phyloP scores from a whole-genome alignment of 1,139 yeast species.

The Magnusiomyces suaveolens region DNA sequence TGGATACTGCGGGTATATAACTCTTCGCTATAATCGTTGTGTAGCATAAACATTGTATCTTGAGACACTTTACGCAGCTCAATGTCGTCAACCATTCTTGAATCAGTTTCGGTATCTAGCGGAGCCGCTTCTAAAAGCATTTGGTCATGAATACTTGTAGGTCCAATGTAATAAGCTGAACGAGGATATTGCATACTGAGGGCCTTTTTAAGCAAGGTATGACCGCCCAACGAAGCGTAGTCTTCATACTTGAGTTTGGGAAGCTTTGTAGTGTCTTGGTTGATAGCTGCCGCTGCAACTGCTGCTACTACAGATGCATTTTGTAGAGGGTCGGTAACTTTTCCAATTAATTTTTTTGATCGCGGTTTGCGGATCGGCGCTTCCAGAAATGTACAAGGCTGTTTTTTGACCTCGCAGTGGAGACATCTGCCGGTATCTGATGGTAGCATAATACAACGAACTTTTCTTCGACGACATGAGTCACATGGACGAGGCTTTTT shows the following conservation, averaged over 20 bases:
- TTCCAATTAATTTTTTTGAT: slow-evolving; percentile 13
- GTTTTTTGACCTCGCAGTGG: slow-evolving; percentile 29
- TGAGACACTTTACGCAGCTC: slow-evolving; percentile 29
- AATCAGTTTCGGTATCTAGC: slow-evolving; percentile 19
- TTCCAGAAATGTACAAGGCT: slow-evolving; percentile 31
- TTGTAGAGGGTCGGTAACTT: slow-evolving; percentile 2
- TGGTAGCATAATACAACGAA: slow-evolving; percentile 31
- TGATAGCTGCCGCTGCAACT: background rate
- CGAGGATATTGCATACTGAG: slow-evolving; percentile 34
- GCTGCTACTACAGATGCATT: background rate
- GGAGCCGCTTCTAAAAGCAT: slow-evolving; percentile 26
- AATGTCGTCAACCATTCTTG: slow-evolving; percentile 25
- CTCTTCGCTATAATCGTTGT: slow-evolving; percentile 27
- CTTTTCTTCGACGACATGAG: slow-evolving; percentile 30
- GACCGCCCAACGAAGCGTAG: slow-evolving; percentile 33
- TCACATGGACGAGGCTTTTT: slow-evolving; percentile 25
- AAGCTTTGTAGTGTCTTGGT: slow-evolving; percentile 13
- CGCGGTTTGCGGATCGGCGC: slow-evolving; percentile 23
- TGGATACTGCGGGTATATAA: slow-evolving; percentile 22
- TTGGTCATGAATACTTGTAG: slow-evolving; percentile 31
- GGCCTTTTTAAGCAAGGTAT: slow-evolving; percentile 33
- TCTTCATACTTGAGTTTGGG: slow-evolving; percentile 28
- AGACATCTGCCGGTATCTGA: slow-evolving; percentile 28
- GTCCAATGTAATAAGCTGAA: slow-evolving; percentile 33
- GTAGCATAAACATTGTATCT: slow-evolving; percentile 28